These are phyloP conservation scores for Hirsutella thompsonii DNA, from an alignment of 2,329 filamentous ascomycete genomes.

Conservation along the genomic window DNA sequence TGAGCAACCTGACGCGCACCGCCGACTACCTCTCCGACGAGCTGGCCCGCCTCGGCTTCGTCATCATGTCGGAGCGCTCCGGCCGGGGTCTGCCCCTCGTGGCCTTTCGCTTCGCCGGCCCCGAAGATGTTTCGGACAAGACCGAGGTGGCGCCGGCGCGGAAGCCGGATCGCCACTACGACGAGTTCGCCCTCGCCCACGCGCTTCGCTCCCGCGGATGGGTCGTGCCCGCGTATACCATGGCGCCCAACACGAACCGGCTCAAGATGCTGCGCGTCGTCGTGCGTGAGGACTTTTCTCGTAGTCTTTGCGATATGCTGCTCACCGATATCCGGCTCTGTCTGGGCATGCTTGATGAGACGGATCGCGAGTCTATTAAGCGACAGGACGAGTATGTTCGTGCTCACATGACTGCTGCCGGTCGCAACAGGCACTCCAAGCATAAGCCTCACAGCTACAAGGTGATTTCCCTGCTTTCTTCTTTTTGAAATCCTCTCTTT, in stretches of 20 bases:
- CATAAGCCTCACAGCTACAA: conserved; percentile 27
- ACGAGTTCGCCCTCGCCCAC: conserved; percentile 72
- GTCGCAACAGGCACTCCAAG: conserved; percentile 39
- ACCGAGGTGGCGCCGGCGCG: conserved; percentile 19
- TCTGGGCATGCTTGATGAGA: conserved; percentile 54
- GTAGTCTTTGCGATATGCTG: conserved; percentile 67
- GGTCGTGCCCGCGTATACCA: conserved; percentile 94
- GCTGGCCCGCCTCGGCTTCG: conserved; percentile 64
- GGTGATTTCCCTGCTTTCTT: conserved; percentile 15
- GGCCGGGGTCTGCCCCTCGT: conserved; percentile 79
- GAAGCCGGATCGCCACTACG: conserved; percentile 45
- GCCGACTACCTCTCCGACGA: conserved; percentile 73
- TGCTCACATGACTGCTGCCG: conserved; percentile 38
- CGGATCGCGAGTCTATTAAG: conserved; percentile 60
- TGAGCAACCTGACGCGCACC: conserved; percentile 83
- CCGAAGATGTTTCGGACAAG: conserved; percentile 21
- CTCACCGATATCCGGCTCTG: conserved; percentile 70
- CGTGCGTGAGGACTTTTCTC: conserved; percentile 83
- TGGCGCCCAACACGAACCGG: conserved; percentile 75
- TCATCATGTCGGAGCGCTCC: conserved; percentile 72
- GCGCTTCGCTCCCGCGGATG: conserved; percentile 77
- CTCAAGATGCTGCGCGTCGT: conserved; percentile 90
- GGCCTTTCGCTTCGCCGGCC: conserved; percentile 62
- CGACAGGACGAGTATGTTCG: conserved; percentile 55
- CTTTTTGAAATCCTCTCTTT: no score